Evolutionary conservation across 108 stramenopile species (phyloP).

Genomic region (Fistulifera pelliculosa): DNA sequence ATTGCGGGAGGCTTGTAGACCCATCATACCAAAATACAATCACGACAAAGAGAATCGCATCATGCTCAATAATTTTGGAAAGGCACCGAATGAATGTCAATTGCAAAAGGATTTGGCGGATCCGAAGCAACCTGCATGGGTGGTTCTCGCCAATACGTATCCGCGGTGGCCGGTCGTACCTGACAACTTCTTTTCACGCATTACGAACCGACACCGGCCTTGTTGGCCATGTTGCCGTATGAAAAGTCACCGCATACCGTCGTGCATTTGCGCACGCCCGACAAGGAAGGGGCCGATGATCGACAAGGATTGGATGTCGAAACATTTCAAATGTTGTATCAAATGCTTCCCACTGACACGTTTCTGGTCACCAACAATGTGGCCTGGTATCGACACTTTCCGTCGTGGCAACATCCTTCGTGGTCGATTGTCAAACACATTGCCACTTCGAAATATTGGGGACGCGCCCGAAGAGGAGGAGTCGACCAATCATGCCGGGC

Average conservation of each 20-base stretch:
- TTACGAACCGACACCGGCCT: conserved; percentile 15
- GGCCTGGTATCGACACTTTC: conserved; percentile 29
- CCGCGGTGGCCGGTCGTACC: conserved; percentile 29
- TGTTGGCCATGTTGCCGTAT: conserved; percentile 20
- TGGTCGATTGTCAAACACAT: conserved; percentile 30
- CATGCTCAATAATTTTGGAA: background rate
- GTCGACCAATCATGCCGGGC: background rate
- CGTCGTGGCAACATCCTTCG: conserved; percentile 22
- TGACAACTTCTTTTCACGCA: conserved; percentile 8
- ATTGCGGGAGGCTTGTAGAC: background rate
- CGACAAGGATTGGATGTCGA: conserved; percentile 25
- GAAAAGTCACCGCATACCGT: conserved; percentile 15
- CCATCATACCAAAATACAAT: conserved; percentile 4
- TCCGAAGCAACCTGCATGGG: conserved; percentile 3
- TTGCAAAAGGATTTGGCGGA: conserved; percentile 11
- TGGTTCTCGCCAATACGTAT: conserved; percentile 29
- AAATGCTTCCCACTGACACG: conserved; percentile 11
- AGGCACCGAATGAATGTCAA: conserved; percentile 22
- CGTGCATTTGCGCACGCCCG: conserved; percentile 38
- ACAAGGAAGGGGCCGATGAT: conserved; percentile 14
- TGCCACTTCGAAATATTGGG: conserved; percentile 10
- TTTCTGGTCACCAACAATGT: conserved; percentile 39
- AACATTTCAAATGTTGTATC: conserved; percentile 23
- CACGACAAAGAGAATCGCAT: background rate
- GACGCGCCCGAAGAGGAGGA: background rate